Conservation (phyloP, 2,329 filamentous ascomycete species). For the Penicillium expansum region DNA sequence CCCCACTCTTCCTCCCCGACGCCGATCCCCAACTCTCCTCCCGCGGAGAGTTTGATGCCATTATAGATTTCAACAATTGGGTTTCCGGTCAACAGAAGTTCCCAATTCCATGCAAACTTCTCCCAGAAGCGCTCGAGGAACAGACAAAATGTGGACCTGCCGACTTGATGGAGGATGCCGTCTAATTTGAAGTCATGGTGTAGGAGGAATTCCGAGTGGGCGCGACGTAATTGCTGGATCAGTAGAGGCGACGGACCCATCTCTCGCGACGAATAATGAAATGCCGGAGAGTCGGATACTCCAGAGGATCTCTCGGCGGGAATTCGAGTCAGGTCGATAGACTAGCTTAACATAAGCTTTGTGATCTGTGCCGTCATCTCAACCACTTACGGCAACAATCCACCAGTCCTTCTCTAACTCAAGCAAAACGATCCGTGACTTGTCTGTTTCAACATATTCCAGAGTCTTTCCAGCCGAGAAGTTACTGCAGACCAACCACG, state of each 20-base stretch:
- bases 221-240: slow-evolving; percentile 75
- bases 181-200: slow-evolving; percentile 78
- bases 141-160: slow-evolving; percentile 66
- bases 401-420: slow-evolving; percentile 93
- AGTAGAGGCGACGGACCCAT: slow-evolving; percentile 78
- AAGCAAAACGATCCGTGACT: slow-evolving; percentile 75
- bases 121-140: slow-evolving; percentile 81
- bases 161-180: slow-evolving; percentile 63
- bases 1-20: slow-evolving; percentile 95
- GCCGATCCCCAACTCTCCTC: slow-evolving; percentile 87
- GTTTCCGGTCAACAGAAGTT: slow-evolving; percentile 85
- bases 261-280: slow-evolving; percentile 86
- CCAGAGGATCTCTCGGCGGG: slow-evolving; percentile 50
- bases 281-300: slow-evolving; percentile 44
- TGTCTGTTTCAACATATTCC: slow-evolving; percentile 87
- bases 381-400: slow-evolving; percentile 74
- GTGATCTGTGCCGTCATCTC: neutral
- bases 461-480: slow-evolving; percentile 77
- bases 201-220: slow-evolving; percentile 79
- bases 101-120: slow-evolving; percentile 67
- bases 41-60: slow-evolving; percentile 82
- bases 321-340: slow-evolving; percentile 76
- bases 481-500: slow-evolving; percentile 51
- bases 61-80: slow-evolving; percentile 75
- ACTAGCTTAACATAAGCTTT: slow-evolving; percentile 48